A percentile compares a stretch with the other conserved stretches of the same genome.
phyloP scores from a whole-genome alignment of 2,329 filamentous ascomycete genomes.

The Pestalotiopsis sp. region DNA sequence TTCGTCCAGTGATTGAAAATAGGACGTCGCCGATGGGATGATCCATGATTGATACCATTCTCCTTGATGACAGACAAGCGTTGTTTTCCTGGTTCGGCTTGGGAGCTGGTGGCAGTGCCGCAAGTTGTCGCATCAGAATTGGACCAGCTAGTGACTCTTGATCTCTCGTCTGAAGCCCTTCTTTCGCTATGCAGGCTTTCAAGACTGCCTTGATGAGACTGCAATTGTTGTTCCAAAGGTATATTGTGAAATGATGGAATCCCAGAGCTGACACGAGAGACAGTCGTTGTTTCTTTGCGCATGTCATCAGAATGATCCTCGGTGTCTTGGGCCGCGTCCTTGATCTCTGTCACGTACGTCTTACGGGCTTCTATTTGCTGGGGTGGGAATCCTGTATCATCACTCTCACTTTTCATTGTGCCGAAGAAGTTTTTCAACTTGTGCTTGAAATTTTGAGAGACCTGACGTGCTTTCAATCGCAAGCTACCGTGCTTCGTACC shows the following conservation, averaged over 20 bases:
- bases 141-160: slow-evolving; percentile 75
- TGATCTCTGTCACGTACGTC: slow-evolving; percentile 28
- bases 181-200: slow-evolving; percentile 49
- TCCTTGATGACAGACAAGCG: slow-evolving; percentile 69
- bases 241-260: slow-evolving; percentile 54
- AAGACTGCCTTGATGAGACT: slow-evolving; percentile 58
- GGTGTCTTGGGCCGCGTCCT: slow-evolving; percentile 16
- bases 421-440: slow-evolving; percentile 64
- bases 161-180: slow-evolving; percentile 52
- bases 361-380: slow-evolving; percentile 56
- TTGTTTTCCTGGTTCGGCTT: slow-evolving; percentile 53
- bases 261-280: slow-evolving; percentile 52
- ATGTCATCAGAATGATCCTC: slow-evolving; percentile 18
- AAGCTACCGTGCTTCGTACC: slow-evolving; percentile 38
- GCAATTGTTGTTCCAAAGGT: slow-evolving; percentile 47
- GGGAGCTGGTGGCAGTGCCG: slow-evolving; percentile 43
- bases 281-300: slow-evolving; percentile 26
- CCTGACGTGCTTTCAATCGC: slow-evolving; percentile 59
- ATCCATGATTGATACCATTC: slow-evolving; percentile 46
- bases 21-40: slow-evolving; percentile 26
- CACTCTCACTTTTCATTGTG: slow-evolving; percentile 39
- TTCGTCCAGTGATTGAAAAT: neutral
- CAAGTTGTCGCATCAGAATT: slow-evolving; percentile 63
- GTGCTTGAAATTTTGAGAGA: slow-evolving; percentile 63
- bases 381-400: slow-evolving; percentile 42